phyloP scores from a whole-genome alignment of 495 filamentous ascomycete genomes.

The Xylaria venustula region DNA sequence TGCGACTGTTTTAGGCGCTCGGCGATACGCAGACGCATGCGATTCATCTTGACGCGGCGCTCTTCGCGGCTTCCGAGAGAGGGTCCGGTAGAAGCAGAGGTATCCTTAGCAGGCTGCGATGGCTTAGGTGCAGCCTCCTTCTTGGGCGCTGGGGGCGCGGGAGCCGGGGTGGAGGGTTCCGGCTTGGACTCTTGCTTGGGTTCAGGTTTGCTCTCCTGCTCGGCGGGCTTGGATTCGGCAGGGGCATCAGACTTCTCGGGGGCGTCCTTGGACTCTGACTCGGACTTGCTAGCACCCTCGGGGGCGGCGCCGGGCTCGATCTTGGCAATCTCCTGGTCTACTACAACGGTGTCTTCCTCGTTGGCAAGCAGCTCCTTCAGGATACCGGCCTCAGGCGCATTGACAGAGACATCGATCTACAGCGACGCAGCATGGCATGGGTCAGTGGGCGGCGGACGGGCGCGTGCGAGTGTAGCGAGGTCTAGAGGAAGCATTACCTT shows the following conservation, averaged over 20 bases:
- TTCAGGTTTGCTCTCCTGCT: conserved; percentile 42
- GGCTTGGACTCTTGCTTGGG: conserved; percentile 29
- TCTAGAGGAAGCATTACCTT: conserved; percentile 74
- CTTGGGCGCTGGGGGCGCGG: conserved; percentile 46
- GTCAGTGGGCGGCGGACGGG: not conserved
- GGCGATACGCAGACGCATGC: conserved; percentile 95
- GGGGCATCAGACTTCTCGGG: conserved; percentile 57
- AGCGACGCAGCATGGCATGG: not conserved
- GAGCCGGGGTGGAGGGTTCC: conserved; percentile 40
- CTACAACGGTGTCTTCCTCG: conserved; percentile 93
- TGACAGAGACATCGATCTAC: conserved; percentile 93
- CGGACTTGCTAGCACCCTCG: conserved; percentile 51
- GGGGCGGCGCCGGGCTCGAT: conserved; percentile 74
- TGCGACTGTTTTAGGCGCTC: conserved; percentile 99
- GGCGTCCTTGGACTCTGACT: conserved; percentile 57
- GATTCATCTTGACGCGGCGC: conserved; percentile 97
- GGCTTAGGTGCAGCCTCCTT: conserved; percentile 46
- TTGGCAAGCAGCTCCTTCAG: conserved; percentile 90
- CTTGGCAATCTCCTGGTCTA: conserved; percentile 87
- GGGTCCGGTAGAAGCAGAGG: conserved; percentile 37
- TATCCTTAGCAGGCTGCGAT: conserved; percentile 37
- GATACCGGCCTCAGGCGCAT: conserved; percentile 86
- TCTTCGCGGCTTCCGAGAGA: conserved; percentile 78
- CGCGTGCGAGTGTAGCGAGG: not conserved
- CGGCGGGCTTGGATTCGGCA: conserved; percentile 52